Base-by-base conservation (phyloP, 371 early-diverging fungal species). In the Rhizopus stolonifer region DNA sequence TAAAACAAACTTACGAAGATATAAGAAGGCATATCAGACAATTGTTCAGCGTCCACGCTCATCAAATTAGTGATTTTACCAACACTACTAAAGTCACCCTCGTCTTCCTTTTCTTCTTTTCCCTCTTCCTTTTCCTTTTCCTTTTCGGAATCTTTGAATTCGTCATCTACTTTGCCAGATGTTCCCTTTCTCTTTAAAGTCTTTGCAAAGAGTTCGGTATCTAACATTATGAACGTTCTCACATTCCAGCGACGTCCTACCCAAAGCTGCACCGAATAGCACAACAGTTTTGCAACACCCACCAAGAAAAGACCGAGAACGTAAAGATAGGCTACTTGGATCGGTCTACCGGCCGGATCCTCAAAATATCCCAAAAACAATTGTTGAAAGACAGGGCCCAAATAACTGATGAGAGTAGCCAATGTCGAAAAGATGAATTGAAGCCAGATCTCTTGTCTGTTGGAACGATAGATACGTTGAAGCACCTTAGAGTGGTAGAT, bases 41-140 rank as follows among this genome's bases (percentile, higher is more conserved):
- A 46, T n/a, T 74, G 60, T 15, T 82, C 71, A 3, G 89, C 85
- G 65, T 93, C 92, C 4, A 90, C 85, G 32, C 84, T 77, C 88
- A 90, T 88, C 54, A 93, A 57, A 58, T 93, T 91, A 15, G 85
- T 86, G 53, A 92, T 89, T 64, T 88, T 90, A 5, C 93, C 93
- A 1, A 65, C 58, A 29, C 61, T 67, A 24, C 64, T 61, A 24
- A 67, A 62, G 5, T 52, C 18, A 3, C 52, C 52, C 3, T 48
- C 33, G 7, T 56, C 55, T 4, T 65, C 54, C 46, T 54, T 19
- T 2, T 65, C 55, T n/a, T 56, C 24, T 19, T 52, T 40, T 3
- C 31, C 46, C 8, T 39, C 32, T 13, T 52, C 29, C 11, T 57
- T 38, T 1, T 61, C 54, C 11, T 51, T 38, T 36, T 52, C 48